A percentile compares a stretch with the other conserved stretches of the same genome.
phyloP scores from a whole-genome alignment of 2,329 filamentous ascomycete genomes.

The Tolypocladium pustulatum region DNA sequence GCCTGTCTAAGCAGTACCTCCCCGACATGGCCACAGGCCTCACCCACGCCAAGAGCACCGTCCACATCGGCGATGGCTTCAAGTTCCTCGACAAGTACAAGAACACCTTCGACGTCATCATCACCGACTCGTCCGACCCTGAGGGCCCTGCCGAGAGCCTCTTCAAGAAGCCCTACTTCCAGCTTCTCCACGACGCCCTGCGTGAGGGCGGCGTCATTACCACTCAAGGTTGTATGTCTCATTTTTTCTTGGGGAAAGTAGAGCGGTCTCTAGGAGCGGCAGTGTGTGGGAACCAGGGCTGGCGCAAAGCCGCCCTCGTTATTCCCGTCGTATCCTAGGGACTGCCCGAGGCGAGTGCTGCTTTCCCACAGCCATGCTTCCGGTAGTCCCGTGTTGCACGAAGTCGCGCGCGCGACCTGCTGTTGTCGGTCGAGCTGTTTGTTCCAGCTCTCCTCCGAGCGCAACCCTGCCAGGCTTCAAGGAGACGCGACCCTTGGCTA shows the following conservation, averaged over 20 bases:
- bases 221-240: conserved; percentile 99
- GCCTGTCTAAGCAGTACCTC: conserved; percentile 96
- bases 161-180: conserved; percentile 98
- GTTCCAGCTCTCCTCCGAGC: conserved; percentile 1
- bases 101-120: conserved; percentile 98
- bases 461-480: not conserved
- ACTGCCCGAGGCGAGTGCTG: conserved; percentile 27
- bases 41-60: conserved; percentile 85
- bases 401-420: not conserved
- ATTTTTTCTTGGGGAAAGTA: conserved; percentile 38
- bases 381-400: conserved; percentile 25
- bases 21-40: conserved; percentile 89
- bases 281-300: conserved; percentile 5
- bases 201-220: conserved; percentile 95
- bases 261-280: conserved; percentile 24
- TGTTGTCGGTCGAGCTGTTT: conserved; percentile 6
- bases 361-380: conserved; percentile 23
- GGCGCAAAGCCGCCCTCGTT: not conserved
- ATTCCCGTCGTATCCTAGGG: conserved; percentile 14
- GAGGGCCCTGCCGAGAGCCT: conserved; percentile 92
- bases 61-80: conserved; percentile 94
- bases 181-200: conserved; percentile 82
- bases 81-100: conserved; percentile 96
- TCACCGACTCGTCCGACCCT: conserved; percentile 96
- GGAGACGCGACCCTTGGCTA: not conserved